Evolutionary conservation across 352 stramenopile species (phyloP).

Genomic region (Globisporangium spinosum): DNA sequence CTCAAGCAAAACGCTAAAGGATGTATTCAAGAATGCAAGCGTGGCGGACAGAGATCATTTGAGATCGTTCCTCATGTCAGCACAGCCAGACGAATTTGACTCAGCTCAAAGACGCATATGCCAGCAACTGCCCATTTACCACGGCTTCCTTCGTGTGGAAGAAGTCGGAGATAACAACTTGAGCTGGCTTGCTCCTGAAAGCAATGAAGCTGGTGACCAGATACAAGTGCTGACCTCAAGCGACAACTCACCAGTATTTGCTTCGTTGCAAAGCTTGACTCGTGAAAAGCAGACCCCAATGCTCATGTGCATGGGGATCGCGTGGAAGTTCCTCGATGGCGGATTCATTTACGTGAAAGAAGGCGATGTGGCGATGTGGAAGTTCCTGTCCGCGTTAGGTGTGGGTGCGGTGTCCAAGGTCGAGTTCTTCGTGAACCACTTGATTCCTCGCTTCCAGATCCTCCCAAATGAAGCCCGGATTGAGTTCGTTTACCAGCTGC

Average conservation of each 20-base stretch:
- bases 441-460: slow-evolving; percentile 47
- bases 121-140: slow-evolving; percentile 48
- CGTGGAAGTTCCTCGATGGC: slow-evolving; percentile 42
- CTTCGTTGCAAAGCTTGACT: slow-evolving; percentile 25
- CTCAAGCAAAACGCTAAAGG: slow-evolving; percentile 15
- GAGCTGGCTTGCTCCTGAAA: slow-evolving; percentile 20
- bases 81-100: slow-evolving; percentile 33
- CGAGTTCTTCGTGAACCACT: slow-evolving; percentile 43
- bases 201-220: slow-evolving; percentile 7
- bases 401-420: slow-evolving; percentile 37
- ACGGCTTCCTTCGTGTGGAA: slow-evolving; percentile 25
- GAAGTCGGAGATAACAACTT: slow-evolving; percentile 20
- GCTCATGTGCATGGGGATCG: slow-evolving; percentile 40
- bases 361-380: slow-evolving; percentile 27
- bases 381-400: slow-evolving; percentile 32
- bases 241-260: slow-evolving; percentile 24
- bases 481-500: slow-evolving; percentile 40
- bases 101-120: slow-evolving; percentile 30
- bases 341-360: slow-evolving; percentile 49
- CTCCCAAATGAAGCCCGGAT: slow-evolving; percentile 28
- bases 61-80: slow-evolving; percentile 41
- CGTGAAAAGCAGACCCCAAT: slow-evolving; percentile 16
- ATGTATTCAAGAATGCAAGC: slow-evolving; percentile 21
- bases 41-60: slow-evolving; percentile 37
- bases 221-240: slow-evolving; percentile 10